Evolutionary conservation across 495 filamentous ascomycete species (phyloP).

Genomic region (Penicillium flavigenum): DNA sequence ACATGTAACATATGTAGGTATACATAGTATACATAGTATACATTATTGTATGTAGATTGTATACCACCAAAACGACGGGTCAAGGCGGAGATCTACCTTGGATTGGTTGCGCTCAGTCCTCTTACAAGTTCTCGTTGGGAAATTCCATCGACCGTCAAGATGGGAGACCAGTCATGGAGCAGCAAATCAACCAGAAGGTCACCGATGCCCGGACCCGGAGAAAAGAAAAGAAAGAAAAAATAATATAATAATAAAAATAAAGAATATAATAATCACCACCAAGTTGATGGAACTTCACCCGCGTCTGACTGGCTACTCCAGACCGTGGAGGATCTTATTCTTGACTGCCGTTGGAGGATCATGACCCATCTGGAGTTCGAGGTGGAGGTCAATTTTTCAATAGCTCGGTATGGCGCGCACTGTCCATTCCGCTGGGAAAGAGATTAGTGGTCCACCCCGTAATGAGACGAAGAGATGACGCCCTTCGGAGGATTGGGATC

Average conservation of each 20-base stretch:
- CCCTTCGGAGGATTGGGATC: background rate
- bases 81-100: constrained; percentile 11
- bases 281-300: background rate
- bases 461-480: background rate
- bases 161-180: background rate
- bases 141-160: background rate
- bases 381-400: constrained; percentile 22
- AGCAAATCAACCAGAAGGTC: background rate
- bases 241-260: background rate
- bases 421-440: background rate
- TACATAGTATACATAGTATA: background rate
- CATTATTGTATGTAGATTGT: background rate
- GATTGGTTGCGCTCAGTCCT: constrained; percentile 15
- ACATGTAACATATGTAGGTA: too few relatives aligned
- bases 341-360: constrained; percentile 20
- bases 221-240: background rate
- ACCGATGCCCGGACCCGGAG: constrained; percentile 5
- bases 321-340: constrained; percentile 9
- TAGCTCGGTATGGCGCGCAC: constrained; percentile 18
- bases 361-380: constrained; percentile 3
- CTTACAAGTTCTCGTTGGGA: background rate
- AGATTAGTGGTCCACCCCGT: background rate
- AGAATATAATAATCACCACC: background rate
- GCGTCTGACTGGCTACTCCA: background rate
- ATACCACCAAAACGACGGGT: background rate